Evolutionary conservation across 2,329 filamentous ascomycete genomes (phyloP), one percentile per base, ranked within the genome.

Genomic region (Metarhizium brunneum): DNA sequence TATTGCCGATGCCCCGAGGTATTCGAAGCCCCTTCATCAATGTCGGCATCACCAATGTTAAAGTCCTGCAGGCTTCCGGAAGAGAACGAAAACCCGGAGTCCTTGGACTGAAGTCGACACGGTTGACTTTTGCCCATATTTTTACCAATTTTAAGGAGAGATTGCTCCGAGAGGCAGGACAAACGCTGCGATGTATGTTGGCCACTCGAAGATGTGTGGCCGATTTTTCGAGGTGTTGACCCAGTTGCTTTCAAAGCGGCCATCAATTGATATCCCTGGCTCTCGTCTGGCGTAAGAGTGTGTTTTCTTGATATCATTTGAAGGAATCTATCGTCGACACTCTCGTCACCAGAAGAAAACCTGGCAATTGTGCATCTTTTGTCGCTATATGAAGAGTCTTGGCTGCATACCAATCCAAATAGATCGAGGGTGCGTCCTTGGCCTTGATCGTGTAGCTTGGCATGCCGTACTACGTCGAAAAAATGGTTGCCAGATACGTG

Each of bases 41-140:
- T 47, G 25, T 59, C 60, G n/a, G 54, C 54, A 18, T 57, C 48
- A 10, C 55, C 48, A 25, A 4, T 48, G 47, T 10, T 6, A 8
- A 14, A 30, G 20, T 30, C 25, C 11, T 48, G 20, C 7, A 16
- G 20, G 25, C 45, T 48, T 29, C 11, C 45, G 11, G 20, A 48
- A 10, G 45, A 48, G n/a, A 11, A 18, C 3, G 45, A 48, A 30
- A 48, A 48, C 11, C 45, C 45, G 14, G 45, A 48, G 14, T 48
- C 45, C 16, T 48, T 48, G 4, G 45, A 48, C 7, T 14, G 6
- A 4, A 48, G 4, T 29, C 45, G 20, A 16, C 20, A 30, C 20
- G 18, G 4, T 16, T 18, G 13, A 18, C 7, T 3, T 6, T 30
- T 13, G 5, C 13, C 20, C n/a, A 11, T 48, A 30, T n/a, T 48